Base-by-base conservation (phyloP, 345 rosid species). In the Syzygium aromaticum region DNA sequence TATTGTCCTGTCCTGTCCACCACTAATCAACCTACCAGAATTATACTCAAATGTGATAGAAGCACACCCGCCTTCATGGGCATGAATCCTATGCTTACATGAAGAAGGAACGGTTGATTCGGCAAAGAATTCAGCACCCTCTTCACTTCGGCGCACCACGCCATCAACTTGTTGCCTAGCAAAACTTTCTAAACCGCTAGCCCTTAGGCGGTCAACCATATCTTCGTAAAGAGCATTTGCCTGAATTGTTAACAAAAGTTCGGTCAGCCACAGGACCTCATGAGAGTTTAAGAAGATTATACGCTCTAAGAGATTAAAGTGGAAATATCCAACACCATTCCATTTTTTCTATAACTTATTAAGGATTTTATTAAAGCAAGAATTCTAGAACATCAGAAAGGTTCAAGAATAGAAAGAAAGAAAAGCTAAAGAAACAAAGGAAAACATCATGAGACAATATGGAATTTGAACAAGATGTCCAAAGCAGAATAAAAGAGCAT, bases 151-250 rank as follows among this genome's bases (percentile, higher is more conserved):
- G 40, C 98, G 96, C 33, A 98, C 99, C 87, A 98, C 93, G 64
- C 99, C 99, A 92, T 98, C 99, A 83, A 96, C 99, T 91, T 98
- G 99, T 91, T 94, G 95, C 88, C 90, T 90, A 86, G 99, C 99
- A 87, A 98, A 98, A 89, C 85, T 93, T 93, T 95, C 98, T 84
- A 95, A 92, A 86, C 98, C 99, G 86, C 93, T 98, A 77, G 97
- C 99, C 92, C 89, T 98, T 86, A 95, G 97, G 86, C 92, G 94
- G 86, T 94, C 95, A 88, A 95, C 78, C 98, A 94, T 95, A 86
- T 98, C 99, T 92, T 95, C 99, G 90, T 96, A 96, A 51, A 96
- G 96, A 38, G 93, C 92, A 93, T 98, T 98, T 56, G 95, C 98
- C 99, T 98, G 89, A 56, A 56, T 38, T 51, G 73, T 78, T 5